Conservation (phyloP, 345 rosid species). For the Citrus trifoliata region DNA sequence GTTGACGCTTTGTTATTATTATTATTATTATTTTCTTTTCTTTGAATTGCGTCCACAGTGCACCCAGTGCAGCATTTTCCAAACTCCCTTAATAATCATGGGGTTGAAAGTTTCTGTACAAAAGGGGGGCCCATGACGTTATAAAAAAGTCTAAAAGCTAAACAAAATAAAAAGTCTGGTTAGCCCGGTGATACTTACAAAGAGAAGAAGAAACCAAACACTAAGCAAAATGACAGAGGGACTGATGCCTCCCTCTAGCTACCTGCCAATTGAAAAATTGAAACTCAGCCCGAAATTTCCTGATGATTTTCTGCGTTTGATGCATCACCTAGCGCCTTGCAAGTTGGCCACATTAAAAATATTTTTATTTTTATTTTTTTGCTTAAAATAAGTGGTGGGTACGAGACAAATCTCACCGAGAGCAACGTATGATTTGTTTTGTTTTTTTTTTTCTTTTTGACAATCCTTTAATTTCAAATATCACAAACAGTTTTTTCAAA, state of each 20-base stretch:
- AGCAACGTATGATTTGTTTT: neutral
- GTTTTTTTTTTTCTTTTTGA: no score
- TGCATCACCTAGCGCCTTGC: neutral
- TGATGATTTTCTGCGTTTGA: slow-evolving; percentile 8
- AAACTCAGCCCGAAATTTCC: slow-evolving; percentile 3
- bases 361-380: no score
- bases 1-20: no score
- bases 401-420: neutral
- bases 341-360: neutral
- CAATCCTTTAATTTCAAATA: no score
- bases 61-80: neutral
- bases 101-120: neutral
- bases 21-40: neutral
- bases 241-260: neutral
- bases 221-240: neutral
- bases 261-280: neutral
- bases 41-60: neutral
- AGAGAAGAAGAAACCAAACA: slow-evolving; percentile 1
- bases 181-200: neutral
- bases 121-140: neutral
- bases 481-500: no score
- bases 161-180: slow-evolving; percentile 3
- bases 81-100: neutral
- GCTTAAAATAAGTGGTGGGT: neutral
- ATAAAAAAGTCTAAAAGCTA: neutral